Base-by-base conservation (phyloP, 805 yeast genomes). In the Debaryomyces hansenii region DNA sequence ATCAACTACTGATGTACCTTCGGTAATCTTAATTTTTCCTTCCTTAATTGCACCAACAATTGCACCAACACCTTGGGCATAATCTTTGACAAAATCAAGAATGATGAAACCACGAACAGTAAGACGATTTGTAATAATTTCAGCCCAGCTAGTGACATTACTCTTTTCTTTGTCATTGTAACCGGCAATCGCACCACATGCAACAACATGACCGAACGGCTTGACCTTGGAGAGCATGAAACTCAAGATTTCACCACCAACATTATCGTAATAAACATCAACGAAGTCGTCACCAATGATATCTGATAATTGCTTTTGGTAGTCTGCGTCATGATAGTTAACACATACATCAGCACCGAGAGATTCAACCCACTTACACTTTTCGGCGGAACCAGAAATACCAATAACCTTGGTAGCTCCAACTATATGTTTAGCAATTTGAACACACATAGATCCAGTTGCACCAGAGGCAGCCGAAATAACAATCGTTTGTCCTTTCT, bases 391-490 rank as follows among this genome's bases (percentile, higher is more conserved):
- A 46, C 88, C 87, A 14, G 87, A 80, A 51, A 82, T 75, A 37
- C 84, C 88, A 57, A 82, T 72, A 20, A 84, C 83, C 53, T 71
- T 77, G 37, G 72, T 63, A 24, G 84, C 84, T 32, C 77, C 77
- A 58, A 77, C 70, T 9, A 78, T 62, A 34, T 75, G 65, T 49
- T 79, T 67, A 36, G 87, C 83, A 10, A 84, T 58, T 59, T 83
- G 87, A 16, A 82, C 78, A 40, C 71, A 78, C 40, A 74, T 64
- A 20, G 80, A 74, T 11, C 89, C 89, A n/a, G 84, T 84, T n/a
- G 87, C 87, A 49, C 90, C 90, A 6, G 84, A 77, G 11, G 89
- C 89, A 47, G 87, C 88, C 15, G 84, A 77, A 38, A 84, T 67
- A 38, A 82, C 63, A 52, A 79, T 69, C 6, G 73, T 67, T 55